phyloP scores from a whole-genome alignment of 257 asterid genomes.

The Parsonsia alboflavescens region DNA sequence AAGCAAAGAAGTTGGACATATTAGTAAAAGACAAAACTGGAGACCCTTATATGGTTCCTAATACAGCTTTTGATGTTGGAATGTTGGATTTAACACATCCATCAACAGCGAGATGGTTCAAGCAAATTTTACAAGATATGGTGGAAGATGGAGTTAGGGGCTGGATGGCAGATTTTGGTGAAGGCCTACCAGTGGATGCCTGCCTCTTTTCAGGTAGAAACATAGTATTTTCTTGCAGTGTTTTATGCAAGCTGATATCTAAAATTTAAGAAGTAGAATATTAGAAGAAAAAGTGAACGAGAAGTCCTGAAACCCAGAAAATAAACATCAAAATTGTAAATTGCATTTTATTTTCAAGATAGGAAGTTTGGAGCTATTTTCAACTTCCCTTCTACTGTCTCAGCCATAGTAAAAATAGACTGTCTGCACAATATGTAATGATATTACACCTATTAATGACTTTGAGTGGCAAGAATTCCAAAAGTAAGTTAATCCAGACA shows the following conservation, averaged over 20 bases:
- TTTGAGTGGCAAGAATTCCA: not conserved
- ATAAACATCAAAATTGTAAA: not conserved
- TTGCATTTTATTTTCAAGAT: not conserved
- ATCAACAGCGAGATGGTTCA: conserved; percentile 63
- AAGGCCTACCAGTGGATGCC: conserved; percentile 94
- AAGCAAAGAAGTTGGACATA: conserved; percentile 73
- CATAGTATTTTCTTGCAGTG: not conserved
- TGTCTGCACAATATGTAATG: too few species aligned
- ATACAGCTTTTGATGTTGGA: conserved; percentile 92
- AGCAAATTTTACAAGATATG: conserved; percentile 76
- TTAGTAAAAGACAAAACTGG: conserved; percentile 73
- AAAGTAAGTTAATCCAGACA: not conserved
- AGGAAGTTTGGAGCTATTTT: not conserved
- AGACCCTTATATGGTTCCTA: conserved; percentile 79
- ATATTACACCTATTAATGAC: not conserved
- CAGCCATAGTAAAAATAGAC: too few species aligned
- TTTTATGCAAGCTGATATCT: not conserved
- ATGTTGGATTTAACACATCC: conserved; percentile 95
- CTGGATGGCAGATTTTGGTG: conserved; percentile 99
- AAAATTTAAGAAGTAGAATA: not conserved
- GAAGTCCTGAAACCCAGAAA: not conserved
- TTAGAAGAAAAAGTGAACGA: not conserved
- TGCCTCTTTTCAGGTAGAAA: conserved; percentile 70
- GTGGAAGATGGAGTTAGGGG: conserved; percentile 94
- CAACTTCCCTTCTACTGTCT: not conserved